Conservation (phyloP, 192 early-diverging fungal species). For the Mortierella antarctica region DNA sequence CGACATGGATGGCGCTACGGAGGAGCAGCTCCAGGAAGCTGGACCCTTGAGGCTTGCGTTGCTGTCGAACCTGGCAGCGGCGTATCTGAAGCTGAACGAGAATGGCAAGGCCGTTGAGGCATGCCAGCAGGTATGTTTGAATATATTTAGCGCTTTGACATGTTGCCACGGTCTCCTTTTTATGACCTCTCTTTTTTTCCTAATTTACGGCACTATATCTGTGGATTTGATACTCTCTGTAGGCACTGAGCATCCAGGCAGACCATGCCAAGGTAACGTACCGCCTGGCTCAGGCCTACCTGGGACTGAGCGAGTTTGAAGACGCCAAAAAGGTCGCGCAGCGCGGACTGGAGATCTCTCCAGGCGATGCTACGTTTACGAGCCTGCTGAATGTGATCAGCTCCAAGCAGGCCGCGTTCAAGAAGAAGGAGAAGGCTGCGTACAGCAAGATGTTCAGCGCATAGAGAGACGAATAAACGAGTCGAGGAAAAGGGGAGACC, state of each 20-base stretch:
- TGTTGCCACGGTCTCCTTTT: neutral
- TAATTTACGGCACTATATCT: neutral
- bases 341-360: constrained; percentile 41
- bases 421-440: constrained; percentile 50
- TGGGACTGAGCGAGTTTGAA: constrained; percentile 54
- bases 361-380: constrained; percentile 41
- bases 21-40: constrained; percentile 25
- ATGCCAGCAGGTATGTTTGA: constrained; percentile 25
- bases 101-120: constrained; percentile 39
- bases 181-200: neutral
- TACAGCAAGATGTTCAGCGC: constrained; percentile 52
- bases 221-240: neutral
- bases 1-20: constrained; percentile 30
- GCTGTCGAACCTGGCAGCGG: constrained; percentile 51
- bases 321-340: constrained; percentile 46
- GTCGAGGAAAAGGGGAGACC: too few species aligned
- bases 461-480: too few species aligned
- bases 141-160: neutral
- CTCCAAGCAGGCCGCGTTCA: constrained; percentile 38
- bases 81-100: constrained; percentile 48
- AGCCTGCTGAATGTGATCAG: constrained; percentile 38
- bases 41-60: constrained; percentile 23
- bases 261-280: constrained; percentile 55
- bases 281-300: constrained; percentile 56
- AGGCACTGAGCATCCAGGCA: constrained; percentile 42